Base-by-base conservation (phyloP, 139 green algal genomes). In the Desmodesmus armatus region DNA sequence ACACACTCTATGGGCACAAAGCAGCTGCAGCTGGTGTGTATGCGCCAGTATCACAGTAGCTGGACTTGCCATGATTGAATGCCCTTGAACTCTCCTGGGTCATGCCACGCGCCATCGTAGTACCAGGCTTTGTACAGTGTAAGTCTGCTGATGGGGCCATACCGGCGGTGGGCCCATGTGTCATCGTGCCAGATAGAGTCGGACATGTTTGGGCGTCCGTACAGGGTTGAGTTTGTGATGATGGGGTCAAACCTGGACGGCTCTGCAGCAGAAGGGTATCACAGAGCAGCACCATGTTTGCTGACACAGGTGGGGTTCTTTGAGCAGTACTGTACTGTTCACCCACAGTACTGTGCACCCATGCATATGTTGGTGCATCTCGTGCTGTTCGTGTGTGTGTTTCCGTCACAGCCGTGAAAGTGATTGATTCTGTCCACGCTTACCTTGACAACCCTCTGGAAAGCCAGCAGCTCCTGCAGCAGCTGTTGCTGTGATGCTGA, bases 11-110 rank as follows among this genome's bases (percentile, higher is more conserved):
- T 13, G 13, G 13, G 17, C 3, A 63, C 53, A 63, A 19, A 65
- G 6, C 3, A 65, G 55, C 19, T 5, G 31, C 23, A 3, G 17
- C 23, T 9, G 6, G n/a, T 37, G 27, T 6, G 60, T 29, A 66
- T 25, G 27, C 31, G 58, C 58, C 31, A 21, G 60, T 29, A 69
- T 39, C 60, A n/a, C n/a, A n/a, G 58, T 67, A 23, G 7, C 41
- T n/a, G 15, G 17, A 17, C 74, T 33, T 37, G 72, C 76, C 51
- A 70, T 17, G 29, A 58, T 37, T 82, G 76, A 23, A 82, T 31
- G 76, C 76, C 76, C 47, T 82, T 82, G 6, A 82, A 37, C 53
- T 82, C 76, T 5, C 76, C 76, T 47, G 51, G 76, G 35, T 70
- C 47, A 65, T 82, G 76, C 76, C 76, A 82, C 3, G 15, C 35